Evolutionary conservation across 2,329 filamentous ascomycete genomes (phyloP), one percentile per base, ranked within the genome.

Genomic region (Microcera coccophila): DNA sequence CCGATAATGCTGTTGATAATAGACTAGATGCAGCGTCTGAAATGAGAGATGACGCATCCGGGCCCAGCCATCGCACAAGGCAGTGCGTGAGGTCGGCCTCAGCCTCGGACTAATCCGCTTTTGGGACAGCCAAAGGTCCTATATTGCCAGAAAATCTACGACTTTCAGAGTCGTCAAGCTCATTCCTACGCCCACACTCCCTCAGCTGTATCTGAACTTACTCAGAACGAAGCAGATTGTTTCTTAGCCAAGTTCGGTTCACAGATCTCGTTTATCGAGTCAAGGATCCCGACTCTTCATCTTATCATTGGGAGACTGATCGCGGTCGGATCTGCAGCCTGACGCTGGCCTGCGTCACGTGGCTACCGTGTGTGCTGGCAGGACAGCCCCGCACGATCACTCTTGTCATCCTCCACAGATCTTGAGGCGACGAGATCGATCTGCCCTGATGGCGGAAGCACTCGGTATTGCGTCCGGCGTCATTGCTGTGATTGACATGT

Each of bases 401-500:
- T 26, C 12, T 26, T 26, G 22, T 26, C 22, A 12, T 26, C n/a
- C n/a, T 26, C 7, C 7, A 26, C 7, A 12, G 7, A 26, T 12
- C 22, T 26, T 7, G 12, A 26, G 12, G 22, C 22, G 22, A 26
- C 22, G 7, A 12, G 7, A 12, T 7, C 12, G 12, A 12, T 12
- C 22, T 7, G 22, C 7, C 22, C 22, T 7, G 12, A 26, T 26
- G 22, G 22, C 22, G 22, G 63, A 66, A 42, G 57, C 45, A 37
- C 53, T 69, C 42, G 59, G 59, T 26, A 47, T 55, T 14, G 60
- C 59, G 17, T 59, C 62, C 50, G 68, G 59, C 51, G 53, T 67
- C 29, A 59, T 66, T 36, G 61, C 65, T 40, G 62, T 69, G 31
- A 45, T 67, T 35, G 59, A 69, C 39, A 47, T 69, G 42, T 63